Evolutionary conservation across 1,284 basidiomycete genomes (phyloP), one percentile per base, ranked within the genome.

Genomic region (Austroboletus niveus): DNA sequence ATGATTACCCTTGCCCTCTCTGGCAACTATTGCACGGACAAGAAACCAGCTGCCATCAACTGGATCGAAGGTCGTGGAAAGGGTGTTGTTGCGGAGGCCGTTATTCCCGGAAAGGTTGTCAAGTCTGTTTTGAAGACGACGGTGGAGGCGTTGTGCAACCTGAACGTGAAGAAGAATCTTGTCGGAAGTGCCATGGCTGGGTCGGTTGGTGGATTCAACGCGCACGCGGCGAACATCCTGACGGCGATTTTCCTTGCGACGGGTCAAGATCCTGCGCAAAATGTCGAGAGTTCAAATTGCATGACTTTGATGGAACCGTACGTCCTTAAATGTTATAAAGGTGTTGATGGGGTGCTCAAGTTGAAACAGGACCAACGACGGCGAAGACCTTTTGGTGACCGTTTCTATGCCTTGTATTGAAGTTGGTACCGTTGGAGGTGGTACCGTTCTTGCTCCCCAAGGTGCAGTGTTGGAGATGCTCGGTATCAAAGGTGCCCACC

Each of bases 21-120:
- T 5, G 97, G 96, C 47, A 99, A 99, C 73, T 99, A 98, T 72
- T 99, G 97, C 77, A 99, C 94, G 52, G 97, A 99, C 76, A 99
- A 99, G 87, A 99, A 99, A 78, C 92, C 97, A 0, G 94, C 96
- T 8, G 97, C 97, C 42, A 98, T 99, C 75, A 99, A 99, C 76
- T 99, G 97, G 97, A 98, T 99, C 62, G 96, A 98, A 73, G 97
- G 97, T 2, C 81, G 96, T 52, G 97, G 97, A 29, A 99, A 99
- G 87, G 91, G 88, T 52, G 91, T 99, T 22, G 95, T 98, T 43
- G 95, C 94, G 1, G 97, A 99, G 75, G 94, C 94, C 4, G 80
- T 98, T 44, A 77, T 99, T 24, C 92, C 95, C 0, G 96, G 95
- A 0, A 82, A 84, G 58, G 76, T 94, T 22, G 95, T 99, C 55